These are phyloP conservation scores for Penicillium pulvis DNA, from an alignment of 495 filamentous ascomycete species.

Conservation along the genomic window DNA sequence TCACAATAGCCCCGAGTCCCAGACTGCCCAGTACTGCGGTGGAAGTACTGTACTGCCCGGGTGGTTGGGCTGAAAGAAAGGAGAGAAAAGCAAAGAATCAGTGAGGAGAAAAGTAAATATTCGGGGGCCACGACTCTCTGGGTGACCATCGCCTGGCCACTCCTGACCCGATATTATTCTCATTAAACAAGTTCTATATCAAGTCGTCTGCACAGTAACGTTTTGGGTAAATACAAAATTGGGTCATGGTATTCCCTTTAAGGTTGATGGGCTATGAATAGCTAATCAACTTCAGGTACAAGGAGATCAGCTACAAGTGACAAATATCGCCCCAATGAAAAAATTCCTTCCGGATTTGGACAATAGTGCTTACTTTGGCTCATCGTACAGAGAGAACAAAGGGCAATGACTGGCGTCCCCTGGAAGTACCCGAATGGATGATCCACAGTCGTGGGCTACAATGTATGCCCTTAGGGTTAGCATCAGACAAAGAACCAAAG, in stretches of 20 bases:
- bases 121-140: too few species aligned
- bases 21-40: not conserved
- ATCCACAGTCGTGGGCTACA: not conserved
- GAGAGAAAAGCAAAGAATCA: not conserved
- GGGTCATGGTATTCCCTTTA: not conserved
- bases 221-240: not conserved
- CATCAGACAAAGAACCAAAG: not conserved
- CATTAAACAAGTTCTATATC: too few species aligned
- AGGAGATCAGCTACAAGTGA: not conserved
- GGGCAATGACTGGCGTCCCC: not conserved
- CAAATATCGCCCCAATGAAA: not conserved
- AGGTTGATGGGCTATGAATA: not conserved
- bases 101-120: not conserved
- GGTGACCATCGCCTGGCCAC: too few species aligned
- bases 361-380: not conserved
- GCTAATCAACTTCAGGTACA: not conserved
- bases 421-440: not conserved
- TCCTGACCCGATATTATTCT: too few species aligned
- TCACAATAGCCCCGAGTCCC: not conserved
- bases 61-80: conserved; percentile 2
- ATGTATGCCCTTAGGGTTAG: not conserved
- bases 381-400: not conserved
- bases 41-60: not conserved
- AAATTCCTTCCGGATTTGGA: not conserved
- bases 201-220: not conserved